These are phyloP conservation scores for Combretum micranthum DNA, from an alignment of 345 rosid species.

Conservation along the genomic window DNA sequence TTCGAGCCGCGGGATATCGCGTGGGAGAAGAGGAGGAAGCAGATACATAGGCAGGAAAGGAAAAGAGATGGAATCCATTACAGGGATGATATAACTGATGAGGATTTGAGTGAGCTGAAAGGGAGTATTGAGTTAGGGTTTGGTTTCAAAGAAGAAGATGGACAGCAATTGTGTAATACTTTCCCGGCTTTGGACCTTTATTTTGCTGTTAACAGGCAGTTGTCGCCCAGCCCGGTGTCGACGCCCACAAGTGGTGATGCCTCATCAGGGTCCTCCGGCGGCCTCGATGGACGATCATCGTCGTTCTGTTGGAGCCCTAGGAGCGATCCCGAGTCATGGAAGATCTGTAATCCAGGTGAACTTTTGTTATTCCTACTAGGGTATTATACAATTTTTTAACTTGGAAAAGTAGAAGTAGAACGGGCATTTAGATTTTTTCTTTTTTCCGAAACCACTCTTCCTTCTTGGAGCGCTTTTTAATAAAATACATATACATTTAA, in stretches of 20 bases:
- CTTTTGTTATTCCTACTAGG: too few relatives aligned
- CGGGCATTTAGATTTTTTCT: too few relatives aligned
- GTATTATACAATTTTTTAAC: too few relatives aligned
- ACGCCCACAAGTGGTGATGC: conserved; percentile 19
- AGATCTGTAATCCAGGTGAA: conserved; percentile 42
- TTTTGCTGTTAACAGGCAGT: conserved; percentile 37
- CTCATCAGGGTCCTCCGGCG: conserved; percentile 10
- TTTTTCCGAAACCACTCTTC: too few relatives aligned
- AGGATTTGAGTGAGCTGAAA: conserved; percentile 34
- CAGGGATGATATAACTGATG: conserved; percentile 33
- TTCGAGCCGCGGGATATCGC: conserved; percentile 37
- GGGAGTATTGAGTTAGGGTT: conserved; percentile 46
- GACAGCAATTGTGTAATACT: conserved; percentile 34
- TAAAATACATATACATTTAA: too few relatives aligned
- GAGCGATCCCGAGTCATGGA: conserved; percentile 35
- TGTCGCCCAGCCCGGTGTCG: conserved; percentile 33
- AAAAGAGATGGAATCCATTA: conserved; percentile 6
- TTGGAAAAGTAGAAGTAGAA: too few relatives aligned
- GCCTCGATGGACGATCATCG: conserved; percentile 15
- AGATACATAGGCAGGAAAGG: conserved; percentile 20
- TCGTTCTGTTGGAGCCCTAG: conserved; percentile 25
- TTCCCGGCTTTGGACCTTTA: conserved; percentile 43
- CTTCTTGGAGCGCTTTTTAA: too few relatives aligned
- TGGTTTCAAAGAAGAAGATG: conserved; percentile 38
- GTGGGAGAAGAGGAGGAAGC: conserved; percentile 40